Conservation (phyloP, 2,329 filamentous ascomycete genomes). For the Zymoseptoria passerinii region DNA sequence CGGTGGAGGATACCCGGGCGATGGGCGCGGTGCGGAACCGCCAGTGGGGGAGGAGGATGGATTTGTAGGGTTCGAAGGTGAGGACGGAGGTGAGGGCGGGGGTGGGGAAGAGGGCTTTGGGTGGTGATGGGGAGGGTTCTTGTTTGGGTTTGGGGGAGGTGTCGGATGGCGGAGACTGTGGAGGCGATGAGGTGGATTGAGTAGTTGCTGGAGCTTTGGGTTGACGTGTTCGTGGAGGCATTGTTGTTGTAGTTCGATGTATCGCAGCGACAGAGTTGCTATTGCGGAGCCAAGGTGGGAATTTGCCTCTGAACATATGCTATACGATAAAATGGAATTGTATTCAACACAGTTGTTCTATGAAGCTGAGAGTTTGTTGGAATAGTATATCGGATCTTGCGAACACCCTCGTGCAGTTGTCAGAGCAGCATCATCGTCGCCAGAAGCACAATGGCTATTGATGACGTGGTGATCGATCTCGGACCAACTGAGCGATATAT, state of each 20-base stretch:
- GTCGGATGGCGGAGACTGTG: background rate
- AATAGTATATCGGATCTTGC: background rate
- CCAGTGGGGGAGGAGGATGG: constrained; percentile 51
- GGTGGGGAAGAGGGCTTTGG: constrained; percentile 14
- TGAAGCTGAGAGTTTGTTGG: background rate
- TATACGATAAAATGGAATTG: background rate
- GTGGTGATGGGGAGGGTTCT: background rate
- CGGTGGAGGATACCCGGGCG: constrained; percentile 43
- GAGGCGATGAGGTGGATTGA: background rate
- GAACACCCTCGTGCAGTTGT: background rate
- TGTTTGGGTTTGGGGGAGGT: constrained; percentile 1
- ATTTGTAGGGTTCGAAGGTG: constrained; percentile 57
- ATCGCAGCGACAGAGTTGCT: background rate
- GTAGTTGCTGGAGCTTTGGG: background rate
- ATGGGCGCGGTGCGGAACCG: constrained; percentile 48
- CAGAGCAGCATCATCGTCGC: background rate
- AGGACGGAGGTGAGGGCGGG: constrained; percentile 38
- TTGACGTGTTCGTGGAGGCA: background rate
- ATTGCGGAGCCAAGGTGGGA: background rate
- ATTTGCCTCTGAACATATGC: background rate
- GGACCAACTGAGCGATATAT: too few species aligned
- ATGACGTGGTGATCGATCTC: too few species aligned
- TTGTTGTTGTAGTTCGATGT: background rate
- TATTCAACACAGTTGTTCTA: background rate
- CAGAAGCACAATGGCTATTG: background rate